Conservation (phyloP, 2,329 filamentous ascomycete species). For the Xylaria polymorpha region DNA sequence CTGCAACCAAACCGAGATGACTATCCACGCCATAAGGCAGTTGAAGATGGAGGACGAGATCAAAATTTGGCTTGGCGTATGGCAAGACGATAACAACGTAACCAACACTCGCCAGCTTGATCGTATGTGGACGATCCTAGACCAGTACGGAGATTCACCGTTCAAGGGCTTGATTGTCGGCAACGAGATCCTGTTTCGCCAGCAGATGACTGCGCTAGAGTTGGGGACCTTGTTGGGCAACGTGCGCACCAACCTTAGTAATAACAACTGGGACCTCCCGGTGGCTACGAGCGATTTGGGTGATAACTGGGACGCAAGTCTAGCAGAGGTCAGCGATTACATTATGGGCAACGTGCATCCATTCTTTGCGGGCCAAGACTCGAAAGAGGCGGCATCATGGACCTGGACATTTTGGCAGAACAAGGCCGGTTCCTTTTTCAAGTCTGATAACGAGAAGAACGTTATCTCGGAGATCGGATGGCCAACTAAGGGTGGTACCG, state of each 20-base stretch:
- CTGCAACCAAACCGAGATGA: constrained; percentile 97
- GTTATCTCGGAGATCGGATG: constrained; percentile 93
- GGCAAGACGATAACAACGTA: constrained; percentile 85
- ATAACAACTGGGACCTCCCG: constrained; percentile 74
- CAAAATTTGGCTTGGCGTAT: constrained; percentile 95
- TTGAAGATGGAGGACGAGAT: constrained; percentile 77
- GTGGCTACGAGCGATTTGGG: constrained; percentile 91
- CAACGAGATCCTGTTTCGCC: constrained; percentile 81
- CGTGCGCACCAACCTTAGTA: constrained; percentile 78
- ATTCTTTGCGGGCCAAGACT: constrained; percentile 86
- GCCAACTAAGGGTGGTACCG: constrained; percentile 84
- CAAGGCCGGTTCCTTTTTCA: constrained; percentile 74
- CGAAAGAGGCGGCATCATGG: constrained; percentile 78
- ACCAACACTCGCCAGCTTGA: constrained; percentile 85
- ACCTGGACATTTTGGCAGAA: constrained; percentile 83
- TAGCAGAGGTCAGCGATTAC: constrained; percentile 80
- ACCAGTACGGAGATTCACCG: constrained; percentile 71
- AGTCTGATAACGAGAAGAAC: constrained; percentile 72
- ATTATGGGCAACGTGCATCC: constrained; percentile 98
- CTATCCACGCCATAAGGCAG: constrained; percentile 81
- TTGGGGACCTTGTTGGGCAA: constrained; percentile 73
- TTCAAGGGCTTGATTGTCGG: constrained; percentile 88
- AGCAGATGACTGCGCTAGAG: constrained; percentile 75
- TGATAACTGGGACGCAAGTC: constrained; percentile 80
- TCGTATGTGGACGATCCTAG: constrained; percentile 87